Base-by-base conservation (phyloP, 208 protist species). In the Angomonas deanei region DNA sequence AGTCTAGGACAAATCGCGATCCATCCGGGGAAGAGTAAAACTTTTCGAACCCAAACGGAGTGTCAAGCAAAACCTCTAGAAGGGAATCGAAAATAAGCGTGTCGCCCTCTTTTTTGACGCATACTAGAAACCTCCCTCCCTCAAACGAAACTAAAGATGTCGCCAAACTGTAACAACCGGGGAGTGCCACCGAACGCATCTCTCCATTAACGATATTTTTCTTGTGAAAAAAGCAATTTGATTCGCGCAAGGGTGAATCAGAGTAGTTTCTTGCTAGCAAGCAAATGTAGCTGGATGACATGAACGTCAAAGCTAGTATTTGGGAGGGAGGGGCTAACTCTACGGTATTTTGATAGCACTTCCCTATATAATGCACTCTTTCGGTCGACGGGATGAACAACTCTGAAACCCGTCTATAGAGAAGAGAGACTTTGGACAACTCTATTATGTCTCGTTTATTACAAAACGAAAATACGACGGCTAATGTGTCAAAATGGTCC, bases 1-100 rank as follows among this genome's bases (percentile, higher is more conserved):
- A 65, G 53, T 88, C 73, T 53, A 86, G 64, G 13, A 80, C 42
- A 36, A 78, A 79, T 48, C 66, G 60, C 15, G 64, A 57, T 28
- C 78, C 80, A 61, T 67, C 59, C 1, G 69, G 66, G 3, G 80
- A 91, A 0, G 80, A 74, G 70, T 81, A 72, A 66, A 88, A 88
- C 13, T 69, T 71, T 48, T 87, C 78, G 23, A 67, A 73, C 39
- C 73, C 78, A 23, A 72, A 61, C 8, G 84, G 80, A 61, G 86
- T 32, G 55, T 81, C 68, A 17, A 91, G 50, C 55, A 71, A 70
- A 15, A 68, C 42, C 52, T 83, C 78, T 23, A 74, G 39, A 2
- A 64, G 46, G 57, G 69, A 84, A 61, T 87, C 80, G 63, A 86
- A 87, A 11, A 84, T 71, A 32, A 79, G 39, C n/a, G 81, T 39